Evolutionary conservation across 768 basidiomycete species (phyloP).

Genomic region (Hypholoma fasciculare): DNA sequence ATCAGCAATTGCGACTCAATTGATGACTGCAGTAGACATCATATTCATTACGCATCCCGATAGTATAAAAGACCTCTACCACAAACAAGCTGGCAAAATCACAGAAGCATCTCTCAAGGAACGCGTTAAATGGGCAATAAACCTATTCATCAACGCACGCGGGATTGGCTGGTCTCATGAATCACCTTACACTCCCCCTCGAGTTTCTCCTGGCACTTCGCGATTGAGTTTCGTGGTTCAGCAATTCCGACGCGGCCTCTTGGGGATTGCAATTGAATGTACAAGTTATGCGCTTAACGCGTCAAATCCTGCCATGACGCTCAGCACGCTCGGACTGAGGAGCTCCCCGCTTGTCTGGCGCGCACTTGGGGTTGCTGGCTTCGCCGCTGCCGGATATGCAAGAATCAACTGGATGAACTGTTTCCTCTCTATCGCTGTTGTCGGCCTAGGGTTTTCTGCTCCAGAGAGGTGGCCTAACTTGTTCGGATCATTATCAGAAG

Average conservation of each 20-base stretch:
- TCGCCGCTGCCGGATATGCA: constrained; percentile 17
- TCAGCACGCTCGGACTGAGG: neutral
- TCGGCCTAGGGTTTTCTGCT: constrained; percentile 18
- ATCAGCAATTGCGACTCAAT: constrained; percentile 20
- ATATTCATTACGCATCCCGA: constrained; percentile 29
- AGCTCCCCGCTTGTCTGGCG: constrained; percentile 17
- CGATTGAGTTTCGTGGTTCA: constrained; percentile 23
- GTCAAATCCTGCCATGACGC: constrained; percentile 15
- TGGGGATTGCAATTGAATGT: constrained; percentile 9
- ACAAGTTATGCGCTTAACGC: constrained; percentile 7
- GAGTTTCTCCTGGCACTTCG: constrained; percentile 17
- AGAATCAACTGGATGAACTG: constrained; percentile 18
- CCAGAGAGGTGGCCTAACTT: constrained; percentile 24
- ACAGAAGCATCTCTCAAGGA: constrained; percentile 14
- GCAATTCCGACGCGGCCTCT: constrained; percentile 11
- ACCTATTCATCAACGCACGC: constrained; percentile 29
- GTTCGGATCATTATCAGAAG: constrained; percentile 20
- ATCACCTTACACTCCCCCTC: constrained; percentile 17
- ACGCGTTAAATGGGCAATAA: constrained; percentile 29
- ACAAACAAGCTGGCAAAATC: constrained; percentile 1
- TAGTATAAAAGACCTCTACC: constrained; percentile 14
- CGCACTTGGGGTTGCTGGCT: constrained; percentile 11
- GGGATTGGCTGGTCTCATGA: constrained; percentile 37
- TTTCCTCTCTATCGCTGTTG: constrained; percentile 10
- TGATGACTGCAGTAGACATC: constrained; percentile 27